phyloP scores from a whole-genome alignment of 495 filamentous ascomycete species.

The Ascobolus immersus region DNA sequence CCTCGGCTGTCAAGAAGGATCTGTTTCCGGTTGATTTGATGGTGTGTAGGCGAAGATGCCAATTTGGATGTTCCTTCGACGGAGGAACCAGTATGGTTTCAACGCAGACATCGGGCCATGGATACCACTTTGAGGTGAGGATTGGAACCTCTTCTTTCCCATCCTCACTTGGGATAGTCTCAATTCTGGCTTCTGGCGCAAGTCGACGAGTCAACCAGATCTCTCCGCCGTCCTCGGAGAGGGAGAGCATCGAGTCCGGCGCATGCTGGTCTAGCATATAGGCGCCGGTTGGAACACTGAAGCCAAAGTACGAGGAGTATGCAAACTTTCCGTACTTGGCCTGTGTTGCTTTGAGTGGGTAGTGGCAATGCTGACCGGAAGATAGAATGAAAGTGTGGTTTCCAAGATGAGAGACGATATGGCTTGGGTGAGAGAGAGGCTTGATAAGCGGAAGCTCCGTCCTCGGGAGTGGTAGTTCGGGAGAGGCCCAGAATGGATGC shows the following conservation, averaged over 20 bases:
- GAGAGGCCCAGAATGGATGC: slow-evolving; percentile 50
- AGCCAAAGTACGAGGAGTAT: slow-evolving; percentile 47
- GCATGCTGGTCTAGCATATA: slow-evolving; percentile 53
- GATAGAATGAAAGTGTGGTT: slow-evolving; percentile 44
- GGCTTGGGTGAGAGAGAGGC: slow-evolving; percentile 36
- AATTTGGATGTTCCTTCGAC: slow-evolving; percentile 26
- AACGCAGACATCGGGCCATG: slow-evolving; percentile 38
- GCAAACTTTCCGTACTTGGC: slow-evolving; percentile 63
- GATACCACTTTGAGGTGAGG: slow-evolving; percentile 39
- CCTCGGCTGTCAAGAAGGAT: slow-evolving; percentile 37
- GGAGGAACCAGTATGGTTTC: slow-evolving; percentile 40
- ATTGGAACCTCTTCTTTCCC: slow-evolving; percentile 24
- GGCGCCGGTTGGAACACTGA: slow-evolving; percentile 49
- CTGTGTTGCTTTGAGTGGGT: slow-evolving; percentile 52
- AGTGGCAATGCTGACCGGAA: slow-evolving; percentile 52
- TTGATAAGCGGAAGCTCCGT: slow-evolving; percentile 27
- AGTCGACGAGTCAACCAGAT: slow-evolving; percentile 49
- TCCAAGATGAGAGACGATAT: slow-evolving; percentile 31
- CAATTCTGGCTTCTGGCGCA: slow-evolving; percentile 31
- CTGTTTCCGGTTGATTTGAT: slow-evolving; percentile 28
- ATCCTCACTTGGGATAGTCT: slow-evolving; percentile 12
- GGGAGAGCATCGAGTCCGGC: slow-evolving; percentile 43
- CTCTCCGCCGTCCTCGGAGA: slow-evolving; percentile 55
- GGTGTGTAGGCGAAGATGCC: slow-evolving; percentile 41
- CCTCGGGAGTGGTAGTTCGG: slow-evolving; percentile 35